Conservation (phyloP, 2,329 filamentous ascomycete genomes). For the Colletotrichum theobromicola region DNA sequence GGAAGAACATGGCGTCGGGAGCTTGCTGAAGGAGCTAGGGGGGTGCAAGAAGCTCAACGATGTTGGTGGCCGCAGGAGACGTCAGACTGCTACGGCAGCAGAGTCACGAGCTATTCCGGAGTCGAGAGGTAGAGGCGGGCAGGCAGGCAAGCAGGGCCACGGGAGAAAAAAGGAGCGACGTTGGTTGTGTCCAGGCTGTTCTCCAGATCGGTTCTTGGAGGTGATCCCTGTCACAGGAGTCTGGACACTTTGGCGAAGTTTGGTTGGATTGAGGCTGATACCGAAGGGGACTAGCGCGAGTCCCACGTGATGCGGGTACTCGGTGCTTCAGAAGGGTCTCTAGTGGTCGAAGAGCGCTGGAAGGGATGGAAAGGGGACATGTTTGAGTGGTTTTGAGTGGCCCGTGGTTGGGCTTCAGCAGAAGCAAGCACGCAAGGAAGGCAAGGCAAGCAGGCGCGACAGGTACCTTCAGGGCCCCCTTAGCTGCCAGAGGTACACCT, state of each 20-base stretch:
- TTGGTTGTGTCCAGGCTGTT: conserved; percentile 22
- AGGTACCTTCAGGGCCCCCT: background rate
- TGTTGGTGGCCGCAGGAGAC: background rate
- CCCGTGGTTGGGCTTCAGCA: background rate
- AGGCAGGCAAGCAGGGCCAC: conserved; percentile 10
- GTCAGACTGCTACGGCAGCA: conserved; percentile 3
- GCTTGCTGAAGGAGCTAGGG: background rate
- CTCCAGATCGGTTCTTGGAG: conserved; percentile 16
- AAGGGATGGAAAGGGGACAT: background rate
- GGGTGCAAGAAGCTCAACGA: conserved; percentile 2
- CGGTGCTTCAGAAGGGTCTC: conserved; percentile 8
- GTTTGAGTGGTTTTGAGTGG: background rate
- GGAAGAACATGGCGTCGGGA: conserved; percentile 43
- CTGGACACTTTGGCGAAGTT: conserved; percentile 24
- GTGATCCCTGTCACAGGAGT: conserved; percentile 22
- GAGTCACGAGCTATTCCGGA: background rate
- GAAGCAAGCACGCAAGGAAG: background rate
- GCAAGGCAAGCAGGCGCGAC: background rate
- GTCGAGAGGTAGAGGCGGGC: background rate
- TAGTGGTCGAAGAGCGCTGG: background rate
- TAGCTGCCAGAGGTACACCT: background rate
- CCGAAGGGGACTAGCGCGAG: conserved; percentile 15
- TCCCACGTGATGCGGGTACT: conserved; percentile 18
- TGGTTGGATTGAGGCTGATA: conserved; percentile 21
- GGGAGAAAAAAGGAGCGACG: conserved; percentile 13